Conservation (phyloP, 805 yeast species). For the Yarrowia sp. region DNA sequence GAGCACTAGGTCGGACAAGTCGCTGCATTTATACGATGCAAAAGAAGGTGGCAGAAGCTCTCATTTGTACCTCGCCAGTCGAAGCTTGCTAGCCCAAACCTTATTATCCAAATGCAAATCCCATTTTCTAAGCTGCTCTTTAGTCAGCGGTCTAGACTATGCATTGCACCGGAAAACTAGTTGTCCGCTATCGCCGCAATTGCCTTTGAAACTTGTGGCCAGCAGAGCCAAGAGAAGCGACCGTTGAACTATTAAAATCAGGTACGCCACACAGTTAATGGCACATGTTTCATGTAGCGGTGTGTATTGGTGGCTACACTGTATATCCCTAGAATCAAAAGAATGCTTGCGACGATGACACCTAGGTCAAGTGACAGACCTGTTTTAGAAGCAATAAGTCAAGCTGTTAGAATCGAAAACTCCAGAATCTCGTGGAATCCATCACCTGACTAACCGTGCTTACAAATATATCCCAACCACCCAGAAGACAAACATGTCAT, state of each 20-base stretch:
- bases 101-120: neutral
- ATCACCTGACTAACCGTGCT: neutral
- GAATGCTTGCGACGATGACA: too few relatives aligned
- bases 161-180: neutral
- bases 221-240: neutral
- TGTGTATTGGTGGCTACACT: too few relatives aligned
- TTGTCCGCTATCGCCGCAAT: slow-evolving; percentile 7
- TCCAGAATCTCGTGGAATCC: too few relatives aligned
- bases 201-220: neutral
- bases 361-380: too few relatives aligned
- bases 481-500: too few relatives aligned
- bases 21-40: slow-evolving; percentile 21
- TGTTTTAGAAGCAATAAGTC: too few relatives aligned
- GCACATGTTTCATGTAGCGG: too few relatives aligned
- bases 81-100: slow-evolving; percentile 11
- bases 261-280: too few relatives aligned
- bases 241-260: too few relatives aligned
- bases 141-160: slow-evolving; percentile 18
- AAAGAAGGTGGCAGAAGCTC: slow-evolving; percentile 23
- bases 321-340: too few relatives aligned
- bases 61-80: neutral
- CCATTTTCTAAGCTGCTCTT: neutral
- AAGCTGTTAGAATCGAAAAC: too few relatives aligned
- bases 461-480: too few relatives aligned
- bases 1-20: slow-evolving; percentile 14